These are phyloP conservation scores for Ustilago cynodontis DNA, from an alignment of 1,284 basidiomycete genomes.

Conservation along the genomic window DNA sequence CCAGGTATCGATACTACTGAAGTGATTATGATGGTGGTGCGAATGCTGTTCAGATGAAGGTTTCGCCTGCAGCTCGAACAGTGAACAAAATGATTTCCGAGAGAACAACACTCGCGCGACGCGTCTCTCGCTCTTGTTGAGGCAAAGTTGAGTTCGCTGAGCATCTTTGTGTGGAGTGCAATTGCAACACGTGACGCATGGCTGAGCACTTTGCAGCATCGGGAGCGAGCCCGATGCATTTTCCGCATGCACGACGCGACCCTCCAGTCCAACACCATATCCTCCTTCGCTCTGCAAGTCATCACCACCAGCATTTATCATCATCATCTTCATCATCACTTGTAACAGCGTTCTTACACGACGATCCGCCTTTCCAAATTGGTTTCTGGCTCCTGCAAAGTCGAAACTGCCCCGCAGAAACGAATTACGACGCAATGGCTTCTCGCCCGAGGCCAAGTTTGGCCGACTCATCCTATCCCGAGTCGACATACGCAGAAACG, in stretches of 20 bases:
- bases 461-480: slow-evolving; percentile 40
- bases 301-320: background rate
- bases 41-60: background rate
- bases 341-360: background rate
- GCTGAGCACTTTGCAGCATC: background rate
- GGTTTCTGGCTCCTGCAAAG: no score
- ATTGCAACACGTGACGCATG: slow-evolving; percentile 26
- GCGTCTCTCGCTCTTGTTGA: slow-evolving; percentile 22
- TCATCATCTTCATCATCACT: background rate
- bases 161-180: background rate
- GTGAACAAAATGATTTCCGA: background rate
- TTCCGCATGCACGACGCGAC: slow-evolving; percentile 31
- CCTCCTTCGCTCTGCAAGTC: background rate
- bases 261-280: slow-evolving; percentile 21
- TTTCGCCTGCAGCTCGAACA: slow-evolving; percentile 6
- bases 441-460: slow-evolving; percentile 27
- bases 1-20: background rate
- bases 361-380: no score
- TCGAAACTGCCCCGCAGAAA: no score
- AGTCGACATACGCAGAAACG: slow-evolving; percentile 45
- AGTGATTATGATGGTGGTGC: slow-evolving; percentile 19
- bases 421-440: no score
- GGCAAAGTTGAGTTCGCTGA: background rate
- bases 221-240: background rate
- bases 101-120: slow-evolving; percentile 53